Evolutionary conservation across 2,329 filamentous ascomycete species (phyloP).

Genomic region (Ploettnerulaceae sp.): DNA sequence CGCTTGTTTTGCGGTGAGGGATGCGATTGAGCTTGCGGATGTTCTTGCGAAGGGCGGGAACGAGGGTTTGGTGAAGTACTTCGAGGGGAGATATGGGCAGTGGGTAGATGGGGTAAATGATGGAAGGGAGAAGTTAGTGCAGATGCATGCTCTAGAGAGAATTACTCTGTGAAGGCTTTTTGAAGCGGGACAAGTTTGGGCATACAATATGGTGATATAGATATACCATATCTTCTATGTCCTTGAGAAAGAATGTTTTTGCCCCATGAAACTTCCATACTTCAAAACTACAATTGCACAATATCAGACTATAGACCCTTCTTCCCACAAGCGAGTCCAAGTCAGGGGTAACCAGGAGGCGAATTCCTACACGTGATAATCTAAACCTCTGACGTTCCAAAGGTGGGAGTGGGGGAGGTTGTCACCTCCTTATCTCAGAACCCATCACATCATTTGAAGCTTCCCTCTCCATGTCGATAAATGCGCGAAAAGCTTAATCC

Average conservation of each 20-base stretch:
- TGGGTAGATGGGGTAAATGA: conserved; percentile 7
- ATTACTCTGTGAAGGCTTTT: neutral
- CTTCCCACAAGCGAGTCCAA: no score
- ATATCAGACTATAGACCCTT: no score
- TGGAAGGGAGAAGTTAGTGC: conserved; percentile 7
- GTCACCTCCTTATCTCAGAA: neutral
- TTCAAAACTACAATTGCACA: no score
- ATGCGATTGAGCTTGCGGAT: conserved; percentile 19
- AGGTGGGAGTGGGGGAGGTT: conserved; percentile 2
- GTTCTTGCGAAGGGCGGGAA: neutral
- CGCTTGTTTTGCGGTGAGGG: conserved; percentile 20
- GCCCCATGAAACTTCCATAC: no score
- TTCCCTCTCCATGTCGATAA: no score
- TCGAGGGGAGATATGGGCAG: conserved; percentile 1
- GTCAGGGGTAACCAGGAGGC: neutral
- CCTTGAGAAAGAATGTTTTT: no score
- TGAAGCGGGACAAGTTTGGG: neutral
- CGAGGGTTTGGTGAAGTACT: neutral
- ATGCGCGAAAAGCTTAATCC: no score
- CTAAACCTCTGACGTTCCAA: neutral
- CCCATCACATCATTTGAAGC: neutral
- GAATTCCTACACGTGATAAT: neutral
- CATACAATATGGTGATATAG: no score
- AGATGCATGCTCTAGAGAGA: conserved; percentile 7
- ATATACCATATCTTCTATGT: no score